These are phyloP conservation scores for Capsicum rhomboideum DNA, from an alignment of 257 asterid genomes.

Conservation along the genomic window DNA sequence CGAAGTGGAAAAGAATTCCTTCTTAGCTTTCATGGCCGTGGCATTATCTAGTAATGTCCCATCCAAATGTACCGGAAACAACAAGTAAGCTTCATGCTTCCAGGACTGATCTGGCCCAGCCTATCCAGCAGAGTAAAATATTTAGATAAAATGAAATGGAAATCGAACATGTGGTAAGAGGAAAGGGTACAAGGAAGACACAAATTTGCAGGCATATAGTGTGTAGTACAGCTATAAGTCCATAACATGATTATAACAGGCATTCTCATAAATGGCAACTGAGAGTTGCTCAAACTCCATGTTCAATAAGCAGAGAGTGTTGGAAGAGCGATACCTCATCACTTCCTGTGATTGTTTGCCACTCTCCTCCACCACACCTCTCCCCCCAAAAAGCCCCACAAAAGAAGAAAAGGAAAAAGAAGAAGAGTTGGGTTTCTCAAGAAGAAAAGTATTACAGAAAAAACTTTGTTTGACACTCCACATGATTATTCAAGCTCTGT, in stretches of 20 bases:
- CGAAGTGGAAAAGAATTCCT: slow-evolving; percentile 80
- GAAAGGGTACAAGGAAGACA: neutral
- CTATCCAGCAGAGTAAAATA: slow-evolving; percentile 32
- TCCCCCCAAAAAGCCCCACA: neutral
- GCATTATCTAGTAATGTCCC: slow-evolving; percentile 83
- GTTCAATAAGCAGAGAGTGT: neutral
- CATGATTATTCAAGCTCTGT: neutral
- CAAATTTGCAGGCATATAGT: neutral
- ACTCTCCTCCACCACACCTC: neutral
- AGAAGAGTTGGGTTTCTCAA: neutral
- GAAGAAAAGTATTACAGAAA: neutral
- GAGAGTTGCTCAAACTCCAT: neutral
- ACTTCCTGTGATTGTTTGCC: neutral
- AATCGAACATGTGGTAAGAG: neutral
- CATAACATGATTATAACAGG: neutral
- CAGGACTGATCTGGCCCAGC: slow-evolving; percentile 77
- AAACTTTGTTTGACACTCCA: neutral
- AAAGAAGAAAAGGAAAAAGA: neutral
- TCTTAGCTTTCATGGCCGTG: slow-evolving; percentile 66
- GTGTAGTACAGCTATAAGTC: neutral
- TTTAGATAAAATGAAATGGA: slow-evolving; percentile 8
- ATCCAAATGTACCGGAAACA: slow-evolving; percentile 93
- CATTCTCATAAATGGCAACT: neutral
- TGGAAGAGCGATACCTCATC: neutral
- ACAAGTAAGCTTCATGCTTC: slow-evolving; percentile 94